phyloP scores from a whole-genome alignment of 2,329 filamentous ascomycete genomes.

The Alternaria triticina region DNA sequence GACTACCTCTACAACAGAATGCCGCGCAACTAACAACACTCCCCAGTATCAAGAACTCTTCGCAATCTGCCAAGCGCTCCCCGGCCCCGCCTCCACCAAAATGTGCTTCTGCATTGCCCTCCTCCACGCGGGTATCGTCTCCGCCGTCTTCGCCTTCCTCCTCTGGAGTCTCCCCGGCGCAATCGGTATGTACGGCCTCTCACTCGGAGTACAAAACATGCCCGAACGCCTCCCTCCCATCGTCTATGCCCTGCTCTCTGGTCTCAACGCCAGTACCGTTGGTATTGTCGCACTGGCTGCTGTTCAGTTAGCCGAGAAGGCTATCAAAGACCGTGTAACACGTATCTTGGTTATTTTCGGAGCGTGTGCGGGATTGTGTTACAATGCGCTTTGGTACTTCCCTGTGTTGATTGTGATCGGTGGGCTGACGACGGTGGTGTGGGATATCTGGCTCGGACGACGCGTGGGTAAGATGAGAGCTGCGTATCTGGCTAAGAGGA shows the following conservation, averaged over 20 bases:
- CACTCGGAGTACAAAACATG: constrained; percentile 69
- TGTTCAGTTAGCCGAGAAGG: constrained; percentile 70
- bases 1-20: background rate
- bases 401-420: constrained; percentile 66
- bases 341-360: constrained; percentile 69
- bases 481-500: constrained; percentile 23
- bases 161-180: constrained; percentile 75
- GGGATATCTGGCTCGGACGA: constrained; percentile 62
- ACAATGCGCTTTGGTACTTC: constrained; percentile 78
- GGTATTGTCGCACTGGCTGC: constrained; percentile 75
- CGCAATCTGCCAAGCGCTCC: constrained; percentile 70
- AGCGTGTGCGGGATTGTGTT: constrained; percentile 69
- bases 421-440: constrained; percentile 60
- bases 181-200: constrained; percentile 71
- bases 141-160: constrained; percentile 65
- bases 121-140: constrained; percentile 65
- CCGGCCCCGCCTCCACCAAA: constrained; percentile 73
- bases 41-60: constrained; percentile 74
- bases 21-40: background rate
- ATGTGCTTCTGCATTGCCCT: constrained; percentile 73
- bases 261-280: constrained; percentile 74
- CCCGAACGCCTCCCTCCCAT: constrained; percentile 63
- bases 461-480: constrained; percentile 43
- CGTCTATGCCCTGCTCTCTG: constrained; percentile 73
- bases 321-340: constrained; percentile 69